These are phyloP conservation scores for Chytridiales sp. DNA, from an alignment of 371 early-diverging fungal species.

Conservation along the genomic window DNA sequence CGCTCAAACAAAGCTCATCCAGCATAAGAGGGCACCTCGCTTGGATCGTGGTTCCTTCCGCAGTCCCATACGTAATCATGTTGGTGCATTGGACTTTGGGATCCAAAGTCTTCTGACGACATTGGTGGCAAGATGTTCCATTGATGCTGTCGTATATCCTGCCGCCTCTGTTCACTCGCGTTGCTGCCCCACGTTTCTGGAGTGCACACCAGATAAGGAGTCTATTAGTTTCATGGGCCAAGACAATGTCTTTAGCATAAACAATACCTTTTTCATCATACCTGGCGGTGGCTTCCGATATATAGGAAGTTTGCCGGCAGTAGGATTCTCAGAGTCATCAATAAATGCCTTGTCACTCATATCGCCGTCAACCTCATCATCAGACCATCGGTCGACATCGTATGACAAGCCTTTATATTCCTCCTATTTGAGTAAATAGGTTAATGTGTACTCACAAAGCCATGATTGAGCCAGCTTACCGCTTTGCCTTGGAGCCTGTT, in stretches of 20 bases:
- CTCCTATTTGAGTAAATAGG: constrained; percentile 4
- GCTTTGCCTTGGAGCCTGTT: constrained; percentile 5
- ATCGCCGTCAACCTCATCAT: background rate
- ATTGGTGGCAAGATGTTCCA: constrained; percentile 52
- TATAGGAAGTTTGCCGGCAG: background rate
- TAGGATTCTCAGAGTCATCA: constrained; percentile 5
- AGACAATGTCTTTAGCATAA: background rate
- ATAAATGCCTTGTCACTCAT: constrained; percentile 12
- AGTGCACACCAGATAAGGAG: background rate
- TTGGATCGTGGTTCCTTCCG: constrained; percentile 5
- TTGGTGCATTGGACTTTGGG: constrained; percentile 45
- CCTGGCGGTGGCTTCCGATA: no score
- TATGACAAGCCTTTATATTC: constrained; percentile 16
- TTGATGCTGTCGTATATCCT: constrained; percentile 45
- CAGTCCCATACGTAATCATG: constrained; percentile 16
- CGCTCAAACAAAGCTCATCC: constrained; percentile 45
- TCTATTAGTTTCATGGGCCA: background rate
- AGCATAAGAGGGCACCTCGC: constrained; percentile 30
- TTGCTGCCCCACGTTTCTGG: background rate
- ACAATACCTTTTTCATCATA: background rate
- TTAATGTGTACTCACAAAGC: background rate
- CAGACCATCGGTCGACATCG: background rate
- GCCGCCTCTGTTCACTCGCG: constrained; percentile 27
- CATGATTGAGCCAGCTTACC: constrained; percentile 1
- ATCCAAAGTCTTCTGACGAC: constrained; percentile 54